Evolutionary conservation across 2,329 filamentous ascomycete genomes (phyloP), one percentile per base, ranked within the genome.

Genomic region (Aspergillus neoniger): DNA sequence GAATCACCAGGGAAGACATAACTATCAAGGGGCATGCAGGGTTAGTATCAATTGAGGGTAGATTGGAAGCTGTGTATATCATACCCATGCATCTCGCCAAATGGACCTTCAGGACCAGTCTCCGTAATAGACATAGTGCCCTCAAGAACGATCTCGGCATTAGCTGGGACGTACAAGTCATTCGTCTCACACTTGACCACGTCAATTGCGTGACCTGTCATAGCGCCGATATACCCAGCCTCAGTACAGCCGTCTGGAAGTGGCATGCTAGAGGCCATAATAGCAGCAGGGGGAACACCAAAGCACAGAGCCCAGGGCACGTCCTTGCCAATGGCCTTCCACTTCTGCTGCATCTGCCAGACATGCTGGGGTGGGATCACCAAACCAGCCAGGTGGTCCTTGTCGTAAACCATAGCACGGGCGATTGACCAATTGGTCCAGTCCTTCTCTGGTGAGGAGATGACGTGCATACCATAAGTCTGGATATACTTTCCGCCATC

Each of bases 401-500:
- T 28, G 25, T 28, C 80, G 23, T 78, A 69, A 0, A 84, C 73
- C 81, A 84, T 83, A 1, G 76, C 80, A 1, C 73, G 70, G 0
- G 72, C 67, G 57, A 74, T 76, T 3, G 73, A 74, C 72, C 72
- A 76, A 49, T 76, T 76, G 7, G 79, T 81, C 82, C 82, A 84
- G 8, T 68, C 70, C 1, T 73, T 61, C 79, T 77, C 0, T 28
- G 25, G 25, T 0, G 25, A 28, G 25, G 25, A 28, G 25, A 83
- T 63, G 9, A 83, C 67, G 52, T 83, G 76, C 69, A 84, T 80
- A 2, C 82, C 82, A 57, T 78, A 81, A 0, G 81, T 84, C 59
- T 83, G 80, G 19, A 84, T 67, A 58, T 83, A 84, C 55, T 79
- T 80, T 0, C 82, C 82, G 0, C 82, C 81, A 57, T 84, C 81